Evolutionary conservation across 345 rosid species (phyloP).

Genomic region (Raphanus raphanistrum): DNA sequence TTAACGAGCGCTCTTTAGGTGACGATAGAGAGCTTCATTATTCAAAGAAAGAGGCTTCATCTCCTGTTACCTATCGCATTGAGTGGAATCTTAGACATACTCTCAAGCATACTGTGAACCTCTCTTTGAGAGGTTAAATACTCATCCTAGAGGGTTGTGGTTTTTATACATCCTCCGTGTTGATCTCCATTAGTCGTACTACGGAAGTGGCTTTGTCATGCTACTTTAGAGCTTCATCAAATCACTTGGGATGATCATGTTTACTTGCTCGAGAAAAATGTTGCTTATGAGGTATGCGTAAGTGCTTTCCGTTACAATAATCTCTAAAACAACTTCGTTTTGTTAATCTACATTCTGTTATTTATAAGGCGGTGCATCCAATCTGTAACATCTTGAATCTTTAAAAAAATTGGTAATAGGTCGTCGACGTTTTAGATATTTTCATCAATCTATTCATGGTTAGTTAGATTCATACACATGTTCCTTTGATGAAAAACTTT

Average conservation of each 20-base stretch:
- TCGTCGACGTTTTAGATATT: neutral
- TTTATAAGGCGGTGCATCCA: slow-evolving; percentile 88
- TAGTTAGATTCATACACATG: neutral
- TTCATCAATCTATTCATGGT: neutral
- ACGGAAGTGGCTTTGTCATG: slow-evolving; percentile 89
- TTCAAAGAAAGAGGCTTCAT: slow-evolving; percentile 48
- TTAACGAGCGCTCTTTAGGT: slow-evolving; percentile 36
- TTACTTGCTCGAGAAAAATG: neutral
- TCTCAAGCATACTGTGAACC: slow-evolving; percentile 77
- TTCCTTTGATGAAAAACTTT: neutral
- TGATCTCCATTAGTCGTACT: slow-evolving; percentile 71
- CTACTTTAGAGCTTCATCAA: slow-evolving; percentile 85
- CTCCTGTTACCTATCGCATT: slow-evolving; percentile 68
- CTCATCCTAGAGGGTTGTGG: slow-evolving; percentile 80
- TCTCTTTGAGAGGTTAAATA: slow-evolving; percentile 83
- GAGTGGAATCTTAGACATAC: slow-evolving; percentile 80
- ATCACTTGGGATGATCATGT: slow-evolving; percentile 51
- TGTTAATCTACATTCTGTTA: neutral
- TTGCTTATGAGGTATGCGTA: neutral
- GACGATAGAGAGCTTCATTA: slow-evolving; percentile 40
- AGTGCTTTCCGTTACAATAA: slow-evolving; percentile 8
- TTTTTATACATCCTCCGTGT: slow-evolving; percentile 71
- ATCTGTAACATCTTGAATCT: slow-evolving; percentile 30
- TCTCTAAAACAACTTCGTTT: neutral
- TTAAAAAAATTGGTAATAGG: neutral